Evolutionary conservation across 2,329 filamentous ascomycete genomes (phyloP), one percentile per base, ranked within the genome.

Genomic region (Pseudogymnoascus sp.): DNA sequence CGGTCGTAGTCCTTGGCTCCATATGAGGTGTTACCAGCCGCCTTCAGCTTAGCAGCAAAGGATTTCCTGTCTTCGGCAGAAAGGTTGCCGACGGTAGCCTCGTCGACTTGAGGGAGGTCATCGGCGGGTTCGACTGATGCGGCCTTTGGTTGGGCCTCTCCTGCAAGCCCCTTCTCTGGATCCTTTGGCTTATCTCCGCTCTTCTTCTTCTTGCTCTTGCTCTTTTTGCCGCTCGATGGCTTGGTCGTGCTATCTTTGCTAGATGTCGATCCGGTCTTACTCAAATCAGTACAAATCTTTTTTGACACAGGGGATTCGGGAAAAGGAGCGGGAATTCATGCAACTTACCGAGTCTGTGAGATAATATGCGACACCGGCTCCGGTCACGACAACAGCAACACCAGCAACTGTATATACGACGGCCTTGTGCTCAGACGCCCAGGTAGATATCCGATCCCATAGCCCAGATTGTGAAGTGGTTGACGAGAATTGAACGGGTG

Each of bases 381-480:
- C 91, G 12, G 91, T 94, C 63, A 96, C 90, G 47, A 97, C 91
- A 59, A 96, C 84, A 62, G 93, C 93, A 65, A 96, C 90, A 72
- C 94, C 94, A 63, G 93, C 94, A 77, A 97, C 91, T 69, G 94
- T 97, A 78, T 97, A 99, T 67, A 96, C 92, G 62, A 93, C 84
- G 59, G 91, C 89, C 80, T 97, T 97, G 79, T 99, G 92, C 75
- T 97, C 93, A 2, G 92, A 90, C 12, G 90, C 92, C 93, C 94
- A 99, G 73, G 81, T 87, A 68, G 92, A 89, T 77, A 97, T 80
- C 72, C 92, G 88, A 76, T 96, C 91, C 92, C 92, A 96, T 18
- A 72, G 67, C 56, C 71, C 71, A 2, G 59, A 44, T 63, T 69
- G 67, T 66, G 71, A 65, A 67, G 72, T 68, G 63, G 71, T 70